Conservation (phyloP, 169 alveolate genomes). For the Plasmodium coatneyi region DNA sequence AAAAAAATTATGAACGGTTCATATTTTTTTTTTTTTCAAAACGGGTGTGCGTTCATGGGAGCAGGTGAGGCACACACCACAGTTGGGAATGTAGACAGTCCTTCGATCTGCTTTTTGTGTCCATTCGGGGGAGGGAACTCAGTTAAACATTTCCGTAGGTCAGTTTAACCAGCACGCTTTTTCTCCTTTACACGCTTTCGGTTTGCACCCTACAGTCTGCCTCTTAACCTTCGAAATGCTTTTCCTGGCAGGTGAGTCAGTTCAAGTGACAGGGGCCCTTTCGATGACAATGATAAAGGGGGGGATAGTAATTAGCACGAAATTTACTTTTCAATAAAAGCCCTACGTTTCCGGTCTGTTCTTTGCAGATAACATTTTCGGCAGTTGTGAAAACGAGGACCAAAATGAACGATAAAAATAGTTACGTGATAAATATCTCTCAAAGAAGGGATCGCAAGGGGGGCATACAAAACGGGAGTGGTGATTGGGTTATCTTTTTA, state of each 20-base stretch:
- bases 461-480: neutral
- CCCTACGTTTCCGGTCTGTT: neutral
- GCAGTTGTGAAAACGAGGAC: neutral
- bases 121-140: neutral
- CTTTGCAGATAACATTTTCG: neutral
- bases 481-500: neutral
- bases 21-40: slow-evolving; percentile 1
- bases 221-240: neutral
- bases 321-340: neutral
- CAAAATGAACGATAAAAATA: neutral
- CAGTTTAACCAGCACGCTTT: neutral
- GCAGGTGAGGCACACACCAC: neutral
- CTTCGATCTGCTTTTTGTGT: neutral
- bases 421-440: neutral
- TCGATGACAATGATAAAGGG: neutral
- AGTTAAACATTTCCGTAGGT: neutral
- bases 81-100: neutral
- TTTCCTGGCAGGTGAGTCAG: neutral
- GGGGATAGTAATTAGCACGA: neutral
- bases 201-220: neutral
- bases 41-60: neutral
- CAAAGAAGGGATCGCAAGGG: neutral
- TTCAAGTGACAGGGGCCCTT: neutral
- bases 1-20: neutral
- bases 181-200: neutral